Percentiles rank a stretch among this genome's conserved stretches.
phyloP scores from a whole-genome alignment of 345 rosid genomes.

The Arabidopsis arenosa region DNA sequence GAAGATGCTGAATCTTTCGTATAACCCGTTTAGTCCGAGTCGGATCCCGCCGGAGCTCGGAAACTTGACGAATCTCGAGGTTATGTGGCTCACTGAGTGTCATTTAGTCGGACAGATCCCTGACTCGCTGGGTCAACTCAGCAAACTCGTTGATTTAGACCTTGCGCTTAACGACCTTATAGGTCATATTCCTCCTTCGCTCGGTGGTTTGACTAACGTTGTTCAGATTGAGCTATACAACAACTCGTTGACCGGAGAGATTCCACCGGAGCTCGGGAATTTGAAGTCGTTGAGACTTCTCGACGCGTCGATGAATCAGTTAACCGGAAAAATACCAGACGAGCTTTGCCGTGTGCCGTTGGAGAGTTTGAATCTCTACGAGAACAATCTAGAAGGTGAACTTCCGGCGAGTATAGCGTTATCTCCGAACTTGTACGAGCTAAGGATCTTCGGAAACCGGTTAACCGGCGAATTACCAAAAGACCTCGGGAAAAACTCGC shows the following conservation, averaged over 20 bases:
- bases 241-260: conserved; percentile 78
- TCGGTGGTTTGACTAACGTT: conserved; percentile 63
- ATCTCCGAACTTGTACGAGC: conserved; percentile 83
- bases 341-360: conserved; percentile 75
- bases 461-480: conserved; percentile 71
- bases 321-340: conserved; percentile 74
- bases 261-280: conserved; percentile 70
- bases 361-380: conserved; percentile 87
- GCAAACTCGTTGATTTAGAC: conserved; percentile 76
- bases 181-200: conserved; percentile 75
- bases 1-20: conserved; percentile 80
- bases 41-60: conserved; percentile 90
- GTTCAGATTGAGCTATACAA: conserved; percentile 95
- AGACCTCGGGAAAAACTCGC: conserved; percentile 76
- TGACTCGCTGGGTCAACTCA: conserved; percentile 77
- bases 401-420: conserved; percentile 66
- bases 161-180: conserved; percentile 68
- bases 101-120: conserved; percentile 83
- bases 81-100: conserved; percentile 93
- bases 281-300: conserved; percentile 66
- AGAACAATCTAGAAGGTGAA: conserved; percentile 69
- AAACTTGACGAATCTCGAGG: conserved; percentile 74
- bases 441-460: conserved; percentile 71
- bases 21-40: conserved; percentile 80
- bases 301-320: conserved; percentile 87